Evolutionary conservation across 164 flowering plant genomes (phyloP), one percentile per base, ranked within the genome.

Genomic region (Piper longum): DNA sequence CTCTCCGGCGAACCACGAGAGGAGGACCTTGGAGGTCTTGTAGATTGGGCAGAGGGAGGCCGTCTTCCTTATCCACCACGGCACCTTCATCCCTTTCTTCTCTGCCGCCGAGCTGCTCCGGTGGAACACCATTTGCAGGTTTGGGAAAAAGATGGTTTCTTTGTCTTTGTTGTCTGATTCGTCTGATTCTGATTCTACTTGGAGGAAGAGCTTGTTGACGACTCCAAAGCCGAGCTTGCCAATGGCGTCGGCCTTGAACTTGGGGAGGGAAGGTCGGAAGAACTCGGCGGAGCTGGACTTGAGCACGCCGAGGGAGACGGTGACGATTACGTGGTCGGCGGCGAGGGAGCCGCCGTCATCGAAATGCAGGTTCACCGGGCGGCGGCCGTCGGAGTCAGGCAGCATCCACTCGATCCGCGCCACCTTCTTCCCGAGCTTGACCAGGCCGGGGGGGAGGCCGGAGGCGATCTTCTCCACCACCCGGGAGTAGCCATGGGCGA

Each of bases 41-140:
- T 93, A 77, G 60, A 90, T 85, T 56, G 99, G 99, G 45, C 68
- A 66, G 1, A 93, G 7, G 13, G 85, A 78, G 43, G 87, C 82
- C 58, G 99, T 84, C 65, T 76, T 85, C 67, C 95, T 79, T 80
- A 93, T 87, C 99, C 99, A 93, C 84, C 89, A 78, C 4, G 99
- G 99, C 43, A 90, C 81, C 44, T 74, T 77, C 36, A 2, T 1
- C n/a, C 72, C 65, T 44, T 78, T 78, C 2, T 86, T 81, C 39
- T 44, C 4, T 13, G 51, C 45, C 1, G 39, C 18, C 39, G 67
- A 26, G 7, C 70, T 48, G 7, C 70, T 48, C 19, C 67, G 74
- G 11, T 81, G 81, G 56, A 90, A 88, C 9, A 68, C 89, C 88
- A 90, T 76, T 61, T 90, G 89, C 71, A 90, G 62, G 64, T 60